Conservation (phyloP, 2,329 filamentous ascomycete genomes). For the Sporothrix pseudoabietina region DNA sequence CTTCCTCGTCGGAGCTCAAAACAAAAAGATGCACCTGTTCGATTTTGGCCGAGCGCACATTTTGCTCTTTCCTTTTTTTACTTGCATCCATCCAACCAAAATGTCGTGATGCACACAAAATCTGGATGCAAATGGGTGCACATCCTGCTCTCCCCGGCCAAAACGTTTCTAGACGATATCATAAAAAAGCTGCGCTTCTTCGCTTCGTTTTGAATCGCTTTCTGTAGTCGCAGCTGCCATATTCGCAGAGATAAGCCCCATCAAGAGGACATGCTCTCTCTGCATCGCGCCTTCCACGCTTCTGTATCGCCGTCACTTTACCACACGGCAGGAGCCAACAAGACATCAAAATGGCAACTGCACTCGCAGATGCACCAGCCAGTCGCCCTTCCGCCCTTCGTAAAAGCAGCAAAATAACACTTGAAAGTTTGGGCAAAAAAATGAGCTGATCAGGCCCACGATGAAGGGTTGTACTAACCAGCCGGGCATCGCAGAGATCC, state of each 20-base stretch:
- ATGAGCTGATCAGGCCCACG: not conserved
- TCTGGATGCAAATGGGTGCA: not conserved
- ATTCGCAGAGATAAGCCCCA: not conserved
- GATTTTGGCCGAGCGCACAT: not conserved
- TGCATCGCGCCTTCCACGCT: constrained; percentile 5
- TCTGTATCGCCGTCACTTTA: not conserved
- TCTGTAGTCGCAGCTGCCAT: not conserved
- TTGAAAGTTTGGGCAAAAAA: constrained; percentile 1
- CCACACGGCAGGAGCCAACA: not conserved
- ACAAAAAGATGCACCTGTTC: constrained; percentile 9
- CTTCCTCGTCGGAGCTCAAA: not conserved
- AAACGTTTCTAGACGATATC: not conserved
- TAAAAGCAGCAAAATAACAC: not conserved
- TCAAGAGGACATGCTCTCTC: not conserved
- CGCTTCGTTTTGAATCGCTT: not conserved
- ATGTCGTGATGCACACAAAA: not conserved
- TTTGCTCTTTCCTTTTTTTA: not conserved
- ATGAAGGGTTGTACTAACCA: not conserved
- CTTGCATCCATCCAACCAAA: not conserved
- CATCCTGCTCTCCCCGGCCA: not conserved
- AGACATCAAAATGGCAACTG: not conserved
- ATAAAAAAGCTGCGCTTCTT: not conserved
- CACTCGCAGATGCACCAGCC: not conserved
- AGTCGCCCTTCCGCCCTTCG: not conserved
- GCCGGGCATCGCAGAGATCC: not conserved